Base-by-base conservation (phyloP, 768 basidiomycete species). In the Phylloporus scabripes region DNA sequence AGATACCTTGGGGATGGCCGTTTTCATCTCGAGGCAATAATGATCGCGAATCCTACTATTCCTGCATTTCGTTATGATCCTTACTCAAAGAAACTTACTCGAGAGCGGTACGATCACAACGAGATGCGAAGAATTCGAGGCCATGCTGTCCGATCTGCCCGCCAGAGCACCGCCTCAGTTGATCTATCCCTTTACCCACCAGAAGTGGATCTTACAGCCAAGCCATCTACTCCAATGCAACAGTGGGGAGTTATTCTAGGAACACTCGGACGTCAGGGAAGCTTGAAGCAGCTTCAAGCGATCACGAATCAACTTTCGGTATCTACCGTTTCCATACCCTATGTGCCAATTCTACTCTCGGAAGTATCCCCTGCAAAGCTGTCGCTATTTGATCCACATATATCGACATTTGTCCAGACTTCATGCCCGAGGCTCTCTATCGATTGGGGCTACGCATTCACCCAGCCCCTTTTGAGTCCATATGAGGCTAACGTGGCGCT, bases 41-140 rank as follows among this genome's bases (percentile, higher is more conserved):
- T 99, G 96, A 96, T 99, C 51, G 92, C 93, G n/a, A 99, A 99
- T 65, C 96, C 96, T 0, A 68, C 78, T 26, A 77, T 98, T 15
- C 93, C 96, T 10, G 94, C 96, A 0, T 99, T 96, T 71, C 82
- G 96, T 18, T 99, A 98, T 68, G 96, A 98, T 62, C 96, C 96
- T 4, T 99, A 98, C 67, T 91, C 92, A 18, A 99, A 99, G 68
- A 96, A 93, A 62, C 76, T 99, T 44, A 97, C 96, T 1, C 73
- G 92, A 50, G 96, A 99, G 63, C 77, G 82, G 4, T 99, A 98
- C 57, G 79, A 92, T 58, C 92, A 98, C 60, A 66, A 71, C 8
- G 86, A 92, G 70, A 99, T 99, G 96, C 79, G 84, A 41, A 61
- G 66, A 0, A 69, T 85, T 33, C 74, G 96, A 42, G 77, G 83